Conservation (phyloP, 2,329 filamentous ascomycete genomes). For the Pseudopithomyces chartarum region DNA sequence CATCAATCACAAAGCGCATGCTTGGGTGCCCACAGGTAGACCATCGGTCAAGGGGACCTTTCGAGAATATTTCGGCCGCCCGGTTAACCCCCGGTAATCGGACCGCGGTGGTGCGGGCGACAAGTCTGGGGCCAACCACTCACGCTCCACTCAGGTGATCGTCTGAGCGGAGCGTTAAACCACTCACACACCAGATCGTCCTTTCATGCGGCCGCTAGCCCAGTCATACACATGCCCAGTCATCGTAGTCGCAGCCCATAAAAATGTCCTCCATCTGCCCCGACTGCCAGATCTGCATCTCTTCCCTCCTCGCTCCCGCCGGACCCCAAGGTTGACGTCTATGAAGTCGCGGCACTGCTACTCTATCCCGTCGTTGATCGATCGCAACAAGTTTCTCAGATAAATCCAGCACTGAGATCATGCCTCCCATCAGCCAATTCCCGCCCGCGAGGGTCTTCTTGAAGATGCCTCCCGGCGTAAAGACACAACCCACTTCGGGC, state of each 20-base stretch:
- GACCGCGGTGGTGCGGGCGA: neutral
- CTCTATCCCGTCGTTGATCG: constrained; percentile 1
- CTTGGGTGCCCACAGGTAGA: neutral
- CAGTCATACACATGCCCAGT: neutral
- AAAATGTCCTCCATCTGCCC: neutral
- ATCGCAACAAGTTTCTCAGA: constrained; percentile 3
- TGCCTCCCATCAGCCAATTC: constrained; percentile 41
- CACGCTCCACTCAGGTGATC: constrained; percentile 14
- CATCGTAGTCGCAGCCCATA: neutral
- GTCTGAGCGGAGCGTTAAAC: constrained; percentile 12
- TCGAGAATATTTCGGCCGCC: constrained; percentile 15
- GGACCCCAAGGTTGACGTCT: neutral
- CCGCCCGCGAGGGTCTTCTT: constrained; percentile 39
- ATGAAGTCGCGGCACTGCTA: constrained; percentile 3
- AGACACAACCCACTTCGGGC: neutral
- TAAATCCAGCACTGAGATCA: constrained; percentile 7
- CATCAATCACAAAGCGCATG: neutral
- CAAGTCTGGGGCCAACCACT: constrained; percentile 5
- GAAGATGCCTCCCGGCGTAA: constrained; percentile 17
- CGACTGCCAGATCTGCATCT: neutral
- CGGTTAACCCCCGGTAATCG: constrained; percentile 3
- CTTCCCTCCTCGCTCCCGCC: neutral
- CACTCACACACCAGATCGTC: constrained; percentile 3
- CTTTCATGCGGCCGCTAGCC: neutral
- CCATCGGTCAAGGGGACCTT: neutral